phyloP scores from a whole-genome alignment of 2,329 filamentous ascomycete genomes.

The Karstenula rhodostoma region DNA sequence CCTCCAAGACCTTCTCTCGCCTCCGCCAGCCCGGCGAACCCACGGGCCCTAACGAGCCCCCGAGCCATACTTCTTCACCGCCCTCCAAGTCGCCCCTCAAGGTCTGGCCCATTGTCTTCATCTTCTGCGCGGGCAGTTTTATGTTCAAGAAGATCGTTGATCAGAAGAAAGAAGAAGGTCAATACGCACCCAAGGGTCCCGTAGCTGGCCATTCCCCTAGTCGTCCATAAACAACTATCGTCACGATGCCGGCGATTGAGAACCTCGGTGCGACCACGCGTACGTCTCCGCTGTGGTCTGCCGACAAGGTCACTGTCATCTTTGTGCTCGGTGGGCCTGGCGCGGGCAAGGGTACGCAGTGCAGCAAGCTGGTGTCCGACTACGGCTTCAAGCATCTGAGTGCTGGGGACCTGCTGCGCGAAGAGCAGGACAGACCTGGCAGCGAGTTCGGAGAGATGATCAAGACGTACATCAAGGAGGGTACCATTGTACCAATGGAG shows the following conservation, averaged over 20 bases:
- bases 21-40: slow-evolving; percentile 46
- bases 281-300: slow-evolving; percentile 74
- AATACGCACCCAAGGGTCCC: slow-evolving; percentile 40
- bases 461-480: slow-evolving; percentile 90
- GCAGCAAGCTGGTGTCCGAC: slow-evolving; percentile 82
- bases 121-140: slow-evolving; percentile 56
- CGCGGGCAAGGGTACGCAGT: slow-evolving; percentile 96
- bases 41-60: slow-evolving; percentile 50
- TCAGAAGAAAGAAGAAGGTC: slow-evolving; percentile 52
- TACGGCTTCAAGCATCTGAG: slow-evolving; percentile 94
- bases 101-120: slow-evolving; percentile 56
- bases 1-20: slow-evolving; percentile 34
- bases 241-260: slow-evolving; percentile 51
- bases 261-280: slow-evolving; percentile 55
- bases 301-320: slow-evolving; percentile 83
- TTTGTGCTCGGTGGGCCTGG: slow-evolving; percentile 97
- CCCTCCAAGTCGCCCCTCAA: slow-evolving; percentile 51
- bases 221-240: slow-evolving; percentile 37
- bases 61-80: slow-evolving; percentile 41
- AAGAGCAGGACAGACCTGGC: slow-evolving; percentile 87
- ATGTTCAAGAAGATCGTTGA: slow-evolving; percentile 58
- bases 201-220: slow-evolving; percentile 44
- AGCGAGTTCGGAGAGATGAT: slow-evolving; percentile 93
- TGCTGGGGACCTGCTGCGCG: slow-evolving; percentile 90
- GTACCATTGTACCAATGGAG: slow-evolving; percentile 98